Conservation (phyloP, 352 stramenopile genomes). For the Saprolegnia diclina region DNA sequence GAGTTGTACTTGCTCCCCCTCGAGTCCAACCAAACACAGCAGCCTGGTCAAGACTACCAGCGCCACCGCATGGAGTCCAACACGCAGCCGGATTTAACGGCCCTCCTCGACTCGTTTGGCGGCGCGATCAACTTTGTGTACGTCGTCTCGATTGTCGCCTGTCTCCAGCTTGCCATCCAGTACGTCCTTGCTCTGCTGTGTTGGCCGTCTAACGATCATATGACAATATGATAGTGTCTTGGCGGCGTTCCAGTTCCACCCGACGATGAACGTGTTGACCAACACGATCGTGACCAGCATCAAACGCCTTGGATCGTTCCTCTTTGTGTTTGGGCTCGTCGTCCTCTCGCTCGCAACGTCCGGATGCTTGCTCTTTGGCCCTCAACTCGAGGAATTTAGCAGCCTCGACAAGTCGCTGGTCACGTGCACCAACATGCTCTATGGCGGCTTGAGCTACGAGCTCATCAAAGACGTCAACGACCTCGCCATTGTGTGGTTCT, state of each 20-base stretch:
- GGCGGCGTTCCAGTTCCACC: conserved; percentile 12
- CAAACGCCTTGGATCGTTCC: conserved; percentile 3
- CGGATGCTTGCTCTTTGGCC: conserved; percentile 3
- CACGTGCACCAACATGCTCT: conserved; percentile 12
- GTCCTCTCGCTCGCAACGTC: background rate
- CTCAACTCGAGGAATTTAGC: conserved; percentile 2
- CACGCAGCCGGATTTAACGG: background rate
- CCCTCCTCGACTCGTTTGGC: background rate
- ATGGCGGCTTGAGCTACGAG: conserved; percentile 3
- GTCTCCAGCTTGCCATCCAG: conserved; percentile 1
- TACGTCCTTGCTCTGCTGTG: background rate
- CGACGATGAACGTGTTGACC: conserved; percentile 10
- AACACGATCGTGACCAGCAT: conserved; percentile 3
- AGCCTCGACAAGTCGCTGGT: background rate
- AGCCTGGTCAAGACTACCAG: background rate
- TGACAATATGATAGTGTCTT: background rate
- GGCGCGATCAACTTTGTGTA: background rate
- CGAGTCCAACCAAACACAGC: too few relatives aligned
- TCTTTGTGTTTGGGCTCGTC: background rate
- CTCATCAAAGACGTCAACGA: conserved; percentile 11
- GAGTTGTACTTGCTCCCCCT: background rate
- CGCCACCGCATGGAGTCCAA: background rate
- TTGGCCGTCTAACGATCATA: background rate
- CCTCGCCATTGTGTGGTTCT: conserved; percentile 9
- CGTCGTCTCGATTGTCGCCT: conserved; percentile 13